Evolutionary conservation across 2,329 filamentous ascomycete species (phyloP).

Genomic region (Tricladium varicosporioides): DNA sequence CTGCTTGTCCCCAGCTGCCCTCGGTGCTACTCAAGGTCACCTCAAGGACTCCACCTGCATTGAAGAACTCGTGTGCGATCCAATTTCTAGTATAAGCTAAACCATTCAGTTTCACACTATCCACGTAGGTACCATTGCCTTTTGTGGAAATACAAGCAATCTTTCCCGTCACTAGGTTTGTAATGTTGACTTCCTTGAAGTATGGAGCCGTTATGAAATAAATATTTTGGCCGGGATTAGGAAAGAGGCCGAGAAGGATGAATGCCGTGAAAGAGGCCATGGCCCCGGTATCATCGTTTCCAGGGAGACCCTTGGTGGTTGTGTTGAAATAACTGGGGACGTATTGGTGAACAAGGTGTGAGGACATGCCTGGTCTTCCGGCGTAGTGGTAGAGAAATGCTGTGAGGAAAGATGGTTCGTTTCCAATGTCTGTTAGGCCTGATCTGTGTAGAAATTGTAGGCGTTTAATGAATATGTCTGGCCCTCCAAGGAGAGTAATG

Average conservation of each 20-base stretch:
- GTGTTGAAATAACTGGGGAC: constrained; percentile 63
- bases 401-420: constrained; percentile 62
- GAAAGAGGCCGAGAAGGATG: constrained; percentile 50
- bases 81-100: no score
- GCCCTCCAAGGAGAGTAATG: constrained; percentile 60
- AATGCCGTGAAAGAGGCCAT: constrained; percentile 43
- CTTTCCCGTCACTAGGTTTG: no score
- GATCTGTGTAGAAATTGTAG: constrained; percentile 63
- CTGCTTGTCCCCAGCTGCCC: no score
- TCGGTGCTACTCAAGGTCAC: no score
- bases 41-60: no score
- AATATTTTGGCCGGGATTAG: constrained; percentile 66
- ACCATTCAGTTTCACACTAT: no score
- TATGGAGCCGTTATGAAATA: constrained; percentile 69
- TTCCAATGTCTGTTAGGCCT: constrained; percentile 57
- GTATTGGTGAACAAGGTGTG: constrained; percentile 58
- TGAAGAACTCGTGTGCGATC: no score
- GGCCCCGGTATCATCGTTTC: constrained; percentile 69
- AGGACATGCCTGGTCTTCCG: constrained; percentile 50
- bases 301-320: constrained; percentile 59
- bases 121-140: no score
- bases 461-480: constrained; percentile 53
- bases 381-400: constrained; percentile 71
- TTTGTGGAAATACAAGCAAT: no score
- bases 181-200: constrained; percentile 39